Evolutionary conservation across 2,329 filamentous ascomycete genomes (phyloP).

Genomic region (Alternaria brassicicola): DNA sequence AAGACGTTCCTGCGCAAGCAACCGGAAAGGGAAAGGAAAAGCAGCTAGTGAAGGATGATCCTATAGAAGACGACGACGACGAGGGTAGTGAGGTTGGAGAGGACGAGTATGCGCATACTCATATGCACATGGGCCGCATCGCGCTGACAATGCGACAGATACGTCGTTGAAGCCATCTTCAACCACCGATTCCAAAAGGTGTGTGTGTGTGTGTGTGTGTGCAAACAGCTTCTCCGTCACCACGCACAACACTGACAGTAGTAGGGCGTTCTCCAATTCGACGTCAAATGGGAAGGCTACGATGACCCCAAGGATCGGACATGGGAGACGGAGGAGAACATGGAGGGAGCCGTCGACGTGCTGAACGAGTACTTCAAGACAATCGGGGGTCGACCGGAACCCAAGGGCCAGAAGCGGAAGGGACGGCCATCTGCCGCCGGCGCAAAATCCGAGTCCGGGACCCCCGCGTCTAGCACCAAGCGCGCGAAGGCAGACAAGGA

Average conservation of each 20-base stretch:
- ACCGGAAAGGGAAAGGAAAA: constrained; percentile 19
- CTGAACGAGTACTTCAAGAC: constrained; percentile 67
- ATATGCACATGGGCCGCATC: background rate
- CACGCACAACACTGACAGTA: constrained; percentile 13
- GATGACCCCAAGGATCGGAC: constrained; percentile 72
- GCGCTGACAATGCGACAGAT: constrained; percentile 57
- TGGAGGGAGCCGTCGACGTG: constrained; percentile 59
- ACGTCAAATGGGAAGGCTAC: constrained; percentile 84
- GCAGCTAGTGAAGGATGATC: constrained; percentile 8
- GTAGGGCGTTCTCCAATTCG: constrained; percentile 57
- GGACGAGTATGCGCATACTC: constrained; percentile 52
- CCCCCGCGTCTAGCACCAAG: constrained; percentile 33
- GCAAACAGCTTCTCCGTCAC: constrained; percentile 35
- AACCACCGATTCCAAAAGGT: constrained; percentile 62
- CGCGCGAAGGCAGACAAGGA: constrained; percentile 50
- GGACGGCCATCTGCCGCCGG: constrained; percentile 33
- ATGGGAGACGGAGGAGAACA: constrained; percentile 79
- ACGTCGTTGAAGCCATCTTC: constrained; percentile 75
- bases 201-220: constrained; percentile 27
- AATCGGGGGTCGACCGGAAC: constrained; percentile 67
- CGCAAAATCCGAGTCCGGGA: constrained; percentile 28
- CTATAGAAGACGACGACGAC: constrained; percentile 38
- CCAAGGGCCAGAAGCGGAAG: constrained; percentile 62
- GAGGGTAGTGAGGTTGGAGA: constrained; percentile 47
- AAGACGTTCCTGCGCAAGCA: constrained; percentile 36